Base-by-base conservation (phyloP, 1,284 basidiomycete genomes). In the Lentinus polychrous region DNA sequence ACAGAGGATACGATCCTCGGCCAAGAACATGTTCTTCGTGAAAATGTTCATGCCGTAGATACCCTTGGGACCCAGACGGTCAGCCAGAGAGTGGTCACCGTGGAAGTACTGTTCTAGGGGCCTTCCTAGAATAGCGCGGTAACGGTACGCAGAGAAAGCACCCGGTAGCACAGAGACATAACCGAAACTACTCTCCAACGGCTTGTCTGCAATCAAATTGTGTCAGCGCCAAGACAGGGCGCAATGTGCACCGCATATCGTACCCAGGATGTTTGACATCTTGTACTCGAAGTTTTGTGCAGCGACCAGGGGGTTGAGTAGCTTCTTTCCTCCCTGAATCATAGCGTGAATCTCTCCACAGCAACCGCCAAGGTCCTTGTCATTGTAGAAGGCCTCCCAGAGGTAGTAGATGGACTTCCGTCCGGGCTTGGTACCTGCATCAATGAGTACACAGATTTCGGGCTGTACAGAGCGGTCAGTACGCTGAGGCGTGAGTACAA, bases 221-320 rank as follows among this genome's bases (percentile, higher is more conserved):
- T 45, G 17, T 27, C 27, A 46, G 49, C 38, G 51, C 34, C 20
- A 48, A 34, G 42, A 46, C 20, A 43, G 23, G 36, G 35, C 20
- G 38, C 15, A 27, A 5, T 49, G 17, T 15, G 27, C 39, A 14
- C 32, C 14, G 23, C 8, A n/a, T 17, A 55, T n/a, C 68, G 58
- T 66, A 81, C 89, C 90, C 22, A 94, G 73, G 59, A 96, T 95
- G 66, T 94, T 94, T 34, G 90, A 93, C 89, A 94, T 94, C 71
- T 92, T 97, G 73, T 98, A 98, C 69, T 99, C 95, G 60, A 99
- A 98, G 69, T 98, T 98, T 67, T 98, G 95, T 20, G 92, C 91
- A 8, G 93, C 93, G 27, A 94, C 83, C 40, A 98, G 74, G 11
- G 95, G 95, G 60, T 98, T 99, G 52, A 98, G 63, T 32, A 99